Conservation (phyloP, 805 yeast genomes). For the Maudiozyma serrabonitensis region DNA sequence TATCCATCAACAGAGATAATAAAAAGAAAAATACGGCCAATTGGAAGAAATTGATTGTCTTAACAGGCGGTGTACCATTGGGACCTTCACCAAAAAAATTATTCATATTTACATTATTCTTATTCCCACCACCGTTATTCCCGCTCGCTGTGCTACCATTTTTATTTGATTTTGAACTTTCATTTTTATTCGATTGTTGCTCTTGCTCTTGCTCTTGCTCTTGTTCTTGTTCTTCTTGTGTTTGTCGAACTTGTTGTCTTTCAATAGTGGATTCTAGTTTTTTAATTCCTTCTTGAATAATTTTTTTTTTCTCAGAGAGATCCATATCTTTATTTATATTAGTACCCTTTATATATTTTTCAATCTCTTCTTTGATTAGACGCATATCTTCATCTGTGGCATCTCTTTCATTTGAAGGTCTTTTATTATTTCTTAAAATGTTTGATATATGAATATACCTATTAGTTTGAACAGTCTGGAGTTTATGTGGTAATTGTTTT, state of each 20-base stretch:
- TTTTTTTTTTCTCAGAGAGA: constrained; percentile 13
- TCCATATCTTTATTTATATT: constrained; percentile 8
- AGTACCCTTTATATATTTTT: constrained; percentile 17
- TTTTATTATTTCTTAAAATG: background rate
- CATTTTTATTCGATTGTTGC: background rate
- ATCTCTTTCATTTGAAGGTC: constrained; percentile 2
- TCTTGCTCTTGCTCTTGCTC: background rate
- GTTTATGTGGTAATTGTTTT: too few relatives aligned
- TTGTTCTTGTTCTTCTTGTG: constrained; percentile 2
- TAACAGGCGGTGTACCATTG: constrained; percentile 16
- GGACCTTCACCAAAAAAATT: background rate
- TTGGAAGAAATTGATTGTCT: constrained; percentile 30
- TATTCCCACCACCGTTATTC: background rate
- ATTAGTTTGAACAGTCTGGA: background rate
- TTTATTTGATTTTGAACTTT: background rate
- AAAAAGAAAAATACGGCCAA: constrained; percentile 27
- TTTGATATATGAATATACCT: background rate
- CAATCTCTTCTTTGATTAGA: constrained; percentile 15
- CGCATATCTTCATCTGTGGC: constrained; percentile 22
- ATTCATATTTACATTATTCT: background rate
- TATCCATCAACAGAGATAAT: constrained; percentile 24
- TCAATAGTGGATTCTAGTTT: constrained; percentile 18
- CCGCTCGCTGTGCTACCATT: background rate
- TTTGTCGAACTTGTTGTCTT: constrained; percentile 12
- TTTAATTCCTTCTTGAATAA: constrained; percentile 18